Evolutionary conservation across 345 rosid species (phyloP).

Genomic region (Sonneratia caseolaris): DNA sequence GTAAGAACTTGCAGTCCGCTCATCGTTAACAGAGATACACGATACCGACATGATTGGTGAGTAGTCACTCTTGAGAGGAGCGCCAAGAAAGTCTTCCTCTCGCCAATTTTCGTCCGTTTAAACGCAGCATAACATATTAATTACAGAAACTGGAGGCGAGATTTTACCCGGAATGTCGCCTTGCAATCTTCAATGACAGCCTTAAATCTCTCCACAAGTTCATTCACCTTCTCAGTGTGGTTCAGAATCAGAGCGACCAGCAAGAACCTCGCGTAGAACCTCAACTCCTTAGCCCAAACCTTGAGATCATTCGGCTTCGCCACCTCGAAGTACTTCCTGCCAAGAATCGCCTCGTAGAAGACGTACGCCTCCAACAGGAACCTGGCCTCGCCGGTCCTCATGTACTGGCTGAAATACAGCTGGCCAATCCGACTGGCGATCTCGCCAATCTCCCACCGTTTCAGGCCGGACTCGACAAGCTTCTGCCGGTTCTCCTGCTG

Average conservation of each 20-base stretch:
- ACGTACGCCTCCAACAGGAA: conserved; percentile 81
- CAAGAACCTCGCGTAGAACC: conserved; percentile 83
- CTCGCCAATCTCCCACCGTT: conserved; percentile 98
- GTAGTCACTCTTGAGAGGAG: too few relatives aligned
- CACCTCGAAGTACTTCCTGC: conserved; percentile 68
- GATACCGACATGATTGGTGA: too few relatives aligned
- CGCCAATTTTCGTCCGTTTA: background rate
- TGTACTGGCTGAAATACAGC: conserved; percentile 87
- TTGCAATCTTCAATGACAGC: conserved; percentile 61
- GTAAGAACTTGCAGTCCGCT: background rate
- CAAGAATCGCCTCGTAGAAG: conserved; percentile 85
- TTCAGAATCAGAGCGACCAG: conserved; percentile 68
- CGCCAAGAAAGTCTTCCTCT: background rate
- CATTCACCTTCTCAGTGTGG: conserved; percentile 49
- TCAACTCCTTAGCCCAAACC: conserved; percentile 74
- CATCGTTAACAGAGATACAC: background rate
- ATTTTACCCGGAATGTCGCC: conserved; percentile 57
- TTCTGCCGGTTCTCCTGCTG: conserved; percentile 71
- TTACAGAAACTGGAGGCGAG: background rate
- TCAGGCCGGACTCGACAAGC: conserved; percentile 69
- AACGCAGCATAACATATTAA: background rate
- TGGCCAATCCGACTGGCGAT: conserved; percentile 99
- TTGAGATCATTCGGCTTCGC: conserved; percentile 48
- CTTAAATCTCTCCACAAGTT: conserved; percentile 37
- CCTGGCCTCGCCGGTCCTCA: conserved; percentile 82